Percentiles rank a stretch among this genome's conserved stretches.
Conservation (phyloP, 169 alveolate genomes). For the Besnoitia besnoiti region DNA sequence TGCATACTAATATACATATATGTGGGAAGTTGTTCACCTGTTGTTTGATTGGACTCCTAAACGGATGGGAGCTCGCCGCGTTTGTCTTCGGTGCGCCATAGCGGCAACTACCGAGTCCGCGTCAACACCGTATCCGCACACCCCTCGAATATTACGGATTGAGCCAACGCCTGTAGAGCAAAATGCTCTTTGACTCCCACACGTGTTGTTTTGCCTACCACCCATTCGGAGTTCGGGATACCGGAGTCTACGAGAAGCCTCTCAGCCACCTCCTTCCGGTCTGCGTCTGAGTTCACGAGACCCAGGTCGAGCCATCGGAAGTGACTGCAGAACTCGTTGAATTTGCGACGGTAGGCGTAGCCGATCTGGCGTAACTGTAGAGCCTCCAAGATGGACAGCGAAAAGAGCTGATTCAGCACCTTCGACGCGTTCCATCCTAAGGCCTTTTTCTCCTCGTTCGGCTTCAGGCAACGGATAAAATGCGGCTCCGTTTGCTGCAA, state of each 20-base stretch:
- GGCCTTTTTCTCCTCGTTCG: constrained; percentile 85
- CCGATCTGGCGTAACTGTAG: constrained; percentile 87
- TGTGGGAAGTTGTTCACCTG: too few species aligned
- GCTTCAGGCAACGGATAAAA: constrained; percentile 94
- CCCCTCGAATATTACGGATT: too few species aligned
- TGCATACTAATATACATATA: too few species aligned
- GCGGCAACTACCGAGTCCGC: too few species aligned
- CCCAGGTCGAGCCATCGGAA: constrained; percentile 82
- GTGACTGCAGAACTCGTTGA: constrained; percentile 83
- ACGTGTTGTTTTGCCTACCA: background rate
- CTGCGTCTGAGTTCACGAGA: constrained; percentile 77
- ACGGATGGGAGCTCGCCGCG: too few species aligned
- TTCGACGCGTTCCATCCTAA: constrained; percentile 85
- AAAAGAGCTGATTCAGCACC: constrained; percentile 86
- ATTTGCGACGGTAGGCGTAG: constrained; percentile 82
- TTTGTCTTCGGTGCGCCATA: too few species aligned
- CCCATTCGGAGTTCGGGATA: constrained; percentile 59
- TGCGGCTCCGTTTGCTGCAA: constrained; percentile 86
- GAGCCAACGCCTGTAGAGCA: too few species aligned
- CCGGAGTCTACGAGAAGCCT: constrained; percentile 76
- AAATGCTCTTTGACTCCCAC: too few species aligned
- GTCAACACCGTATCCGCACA: too few species aligned
- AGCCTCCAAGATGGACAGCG: constrained; percentile 89
- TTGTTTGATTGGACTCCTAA: too few species aligned
- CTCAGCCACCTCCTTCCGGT: constrained; percentile 75